Evolutionary conservation across 169 alveolate species (phyloP).

Genomic region (Babesia divergens): DNA sequence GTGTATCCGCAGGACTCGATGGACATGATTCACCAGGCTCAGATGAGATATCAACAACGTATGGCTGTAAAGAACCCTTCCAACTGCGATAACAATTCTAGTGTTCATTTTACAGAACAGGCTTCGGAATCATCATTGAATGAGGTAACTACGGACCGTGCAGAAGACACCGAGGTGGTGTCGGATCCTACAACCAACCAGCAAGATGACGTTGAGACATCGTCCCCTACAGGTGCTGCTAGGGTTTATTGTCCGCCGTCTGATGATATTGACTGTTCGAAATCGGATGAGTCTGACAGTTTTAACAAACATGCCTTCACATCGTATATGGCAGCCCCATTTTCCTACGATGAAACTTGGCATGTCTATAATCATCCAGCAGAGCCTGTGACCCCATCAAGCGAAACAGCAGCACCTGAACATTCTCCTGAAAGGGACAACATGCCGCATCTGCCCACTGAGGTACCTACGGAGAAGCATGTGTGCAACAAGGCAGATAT

Average conservation of each 20-base stretch:
- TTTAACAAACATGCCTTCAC: conserved; percentile 1
- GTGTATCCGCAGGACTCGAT: background rate
- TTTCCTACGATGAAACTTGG: conserved; percentile 47
- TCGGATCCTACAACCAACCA: no score
- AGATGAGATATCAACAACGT: background rate
- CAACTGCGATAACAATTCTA: no score
- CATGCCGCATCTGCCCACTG: background rate
- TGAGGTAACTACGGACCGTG: no score
- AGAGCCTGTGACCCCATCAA: no score
- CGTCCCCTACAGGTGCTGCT: no score
- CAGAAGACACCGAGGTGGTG: no score
- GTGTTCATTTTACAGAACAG: background rate
- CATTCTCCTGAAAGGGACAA: background rate
- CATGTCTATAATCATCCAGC: background rate
- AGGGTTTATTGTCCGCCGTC: no score
- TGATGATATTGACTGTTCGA: no score
- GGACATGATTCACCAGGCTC: conserved; percentile 30
- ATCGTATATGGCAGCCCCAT: conserved; percentile 2
- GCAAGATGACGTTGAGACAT: no score
- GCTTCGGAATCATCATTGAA: no score
- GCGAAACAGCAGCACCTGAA: no score
- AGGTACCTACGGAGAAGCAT: background rate
- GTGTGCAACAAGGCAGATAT: conserved; percentile 13
- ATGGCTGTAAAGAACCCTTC: background rate
- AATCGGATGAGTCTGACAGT: conserved; percentile 2